Evolutionary conservation across 495 filamentous ascomycete genomes (phyloP).

Genomic region (Aspergillus hancockii): DNA sequence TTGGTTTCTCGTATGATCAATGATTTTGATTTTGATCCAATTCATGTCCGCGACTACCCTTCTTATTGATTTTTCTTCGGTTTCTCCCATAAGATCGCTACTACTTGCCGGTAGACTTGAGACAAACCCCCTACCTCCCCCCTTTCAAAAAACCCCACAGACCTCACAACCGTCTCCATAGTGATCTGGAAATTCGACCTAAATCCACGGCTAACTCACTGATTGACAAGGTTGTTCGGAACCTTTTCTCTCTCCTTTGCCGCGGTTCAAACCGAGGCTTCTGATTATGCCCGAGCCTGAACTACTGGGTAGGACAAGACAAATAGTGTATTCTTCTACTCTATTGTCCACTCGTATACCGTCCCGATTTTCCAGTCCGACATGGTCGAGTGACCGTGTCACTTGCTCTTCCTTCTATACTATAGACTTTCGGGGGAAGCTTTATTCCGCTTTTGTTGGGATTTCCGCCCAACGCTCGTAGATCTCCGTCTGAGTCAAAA

Average conservation of each 20-base stretch:
- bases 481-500: too few species aligned
- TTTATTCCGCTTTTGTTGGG: slow-evolving; percentile 24
- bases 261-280: background rate
- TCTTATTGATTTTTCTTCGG: background rate
- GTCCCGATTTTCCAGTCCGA: too few species aligned
- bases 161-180: background rate
- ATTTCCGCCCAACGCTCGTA: slow-evolving; percentile 23
- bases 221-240: slow-evolving; percentile 1
- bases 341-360: background rate
- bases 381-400: background rate
- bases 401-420: background rate
- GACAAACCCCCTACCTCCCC: background rate
- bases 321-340: background rate
- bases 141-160: background rate
- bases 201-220: background rate
- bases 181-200: background rate
- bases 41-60: background rate
- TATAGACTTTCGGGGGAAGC: slow-evolving; percentile 5
- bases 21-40: background rate
- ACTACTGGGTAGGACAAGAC: background rate
- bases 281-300: background rate
- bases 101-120: background rate
- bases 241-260: background rate
- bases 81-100: background rate
- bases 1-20: too few species aligned